Base-by-base conservation (phyloP, 2,329 filamentous ascomycete genomes). In the Claviceps spartinae region DNA sequence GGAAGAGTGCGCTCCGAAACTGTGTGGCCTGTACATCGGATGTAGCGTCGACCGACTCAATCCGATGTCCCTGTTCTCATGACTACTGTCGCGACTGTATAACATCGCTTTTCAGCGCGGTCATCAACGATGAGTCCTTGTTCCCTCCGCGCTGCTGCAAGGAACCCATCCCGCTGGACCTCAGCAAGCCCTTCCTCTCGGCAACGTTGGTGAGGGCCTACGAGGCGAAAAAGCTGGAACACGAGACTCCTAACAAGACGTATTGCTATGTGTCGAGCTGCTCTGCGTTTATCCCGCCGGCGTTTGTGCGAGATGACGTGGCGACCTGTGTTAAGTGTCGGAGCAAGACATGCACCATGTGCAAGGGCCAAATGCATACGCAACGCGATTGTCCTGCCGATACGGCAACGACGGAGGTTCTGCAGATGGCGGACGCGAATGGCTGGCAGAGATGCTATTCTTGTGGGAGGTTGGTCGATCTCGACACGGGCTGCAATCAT, bases 81-180 rank as follows among this genome's bases (percentile, higher is more conserved):
- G 58, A 69, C 2, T 82, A 80, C 60, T 83, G 79, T 57, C 60
- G 60, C 0, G 55, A 55, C 1, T 82, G 79, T 57, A 56, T 82
- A 0, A 57, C 58, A 2, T 52, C 54, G 0, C 67, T 80, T 0
- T 76, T 81, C 59, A 16, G 54, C 1, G 51, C 59, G 0, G 66
- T 73, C 0, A 65, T 76, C 22, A 62, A 54, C 0, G 74, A 80
- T 54, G 74, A 81, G 52, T 65, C 69, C 0, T 58, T 77, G 0
- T 82, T 79, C 52, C 79, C 78, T 0, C 77, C 78, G 0, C 67
- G 68, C 2, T 82, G 78, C 62, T 81, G 78, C 58, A 53, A 57
- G 0, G 56, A 70, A 30, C 52, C 60, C 0, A 73, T 82, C 6
- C 60, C 68, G 0, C 48, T 75, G 0, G 59, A 62, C 0, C 48